phyloP scores from a whole-genome alignment of 345 rosid species.

The Citrus reticulata region DNA sequence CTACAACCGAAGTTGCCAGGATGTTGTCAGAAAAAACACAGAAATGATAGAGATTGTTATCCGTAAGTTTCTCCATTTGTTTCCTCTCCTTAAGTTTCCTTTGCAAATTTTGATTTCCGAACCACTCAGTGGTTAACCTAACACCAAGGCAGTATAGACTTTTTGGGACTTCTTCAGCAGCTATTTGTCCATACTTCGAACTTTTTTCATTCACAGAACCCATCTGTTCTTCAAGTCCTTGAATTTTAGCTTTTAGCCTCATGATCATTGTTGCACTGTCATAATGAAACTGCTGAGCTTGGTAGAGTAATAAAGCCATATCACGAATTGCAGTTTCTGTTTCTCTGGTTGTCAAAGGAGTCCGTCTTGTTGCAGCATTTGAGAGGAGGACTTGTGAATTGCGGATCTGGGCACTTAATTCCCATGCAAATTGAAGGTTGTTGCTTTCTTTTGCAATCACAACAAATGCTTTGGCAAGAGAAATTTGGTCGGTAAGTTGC shows the following conservation, averaged over 20 bases:
- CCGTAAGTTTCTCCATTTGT: conserved; percentile 46
- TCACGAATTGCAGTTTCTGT: conserved; percentile 74
- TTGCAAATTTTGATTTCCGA: conserved; percentile 43
- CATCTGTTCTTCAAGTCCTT: conserved; percentile 78
- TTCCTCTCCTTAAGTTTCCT: conserved; percentile 37
- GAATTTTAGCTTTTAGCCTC: conserved; percentile 83
- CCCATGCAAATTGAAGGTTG: conserved; percentile 96
- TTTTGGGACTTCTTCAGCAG: conserved; percentile 94
- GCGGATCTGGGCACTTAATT: conserved; percentile 90
- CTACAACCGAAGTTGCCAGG: conserved; percentile 88
- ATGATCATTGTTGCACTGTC: conserved; percentile 94
- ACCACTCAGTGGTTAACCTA: conserved; percentile 77
- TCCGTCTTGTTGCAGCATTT: conserved; percentile 66
- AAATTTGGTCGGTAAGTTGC: conserved; percentile 82
- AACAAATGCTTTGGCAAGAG: conserved; percentile 87
- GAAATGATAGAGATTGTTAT: conserved; percentile 64
- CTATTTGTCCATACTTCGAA: conserved; percentile 90
- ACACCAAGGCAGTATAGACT: conserved; percentile 91
- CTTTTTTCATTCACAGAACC: conserved; percentile 67
- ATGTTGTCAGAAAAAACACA: conserved; percentile 89
- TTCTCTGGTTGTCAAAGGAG: conserved; percentile 60
- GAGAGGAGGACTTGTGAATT: conserved; percentile 79
- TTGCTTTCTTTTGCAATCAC: conserved; percentile 93
- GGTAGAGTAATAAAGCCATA: conserved; percentile 82
- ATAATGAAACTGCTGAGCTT: conserved; percentile 86